Base-by-base conservation (phyloP, 257 asterid genomes). In the Apocynum venetum region DNA sequence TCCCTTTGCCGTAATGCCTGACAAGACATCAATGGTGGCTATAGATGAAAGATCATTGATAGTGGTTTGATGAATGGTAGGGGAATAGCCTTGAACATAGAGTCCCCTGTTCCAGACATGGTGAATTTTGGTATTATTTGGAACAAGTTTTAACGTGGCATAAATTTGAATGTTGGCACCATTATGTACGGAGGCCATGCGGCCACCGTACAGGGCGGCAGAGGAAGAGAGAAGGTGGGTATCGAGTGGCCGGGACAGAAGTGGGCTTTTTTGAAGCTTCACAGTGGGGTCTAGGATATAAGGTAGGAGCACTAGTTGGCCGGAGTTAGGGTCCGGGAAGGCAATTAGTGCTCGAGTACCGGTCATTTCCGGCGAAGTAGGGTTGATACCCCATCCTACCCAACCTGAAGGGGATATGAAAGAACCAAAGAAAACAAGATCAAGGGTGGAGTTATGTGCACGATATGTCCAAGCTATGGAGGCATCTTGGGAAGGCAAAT, bases 331-430 rank as follows among this genome's bases (percentile, higher is more conserved):
- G 69, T 95, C 99, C 0, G 96, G 97, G 73, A 91, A 95, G 8
- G 97, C 94, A 44, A 93, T 86, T 2, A 95, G 56, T 6, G 98
- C 92, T 0, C 98, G 89, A 0, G 98, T 80, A 0, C 98, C 98
- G 0, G 97, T 89, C 99, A 95, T 95, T 72, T 91, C 97, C 2
- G 97, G 88, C 0, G 99, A 84, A 10, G 82, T 90, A 0, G 97
- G 98, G 84, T 95, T 93, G 51, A 91, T 87, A 1, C 99, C 99
- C 87, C 89, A 90, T 35, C 98, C 99, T 65, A 95, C 98, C 99
- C 99, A 95, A 4, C 99, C 99, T 9, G 98, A 93, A 13, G 98
- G 98, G 4, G 99, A 95, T 10, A 91, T 95, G 84, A 95, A 95
- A 74, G 80, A 80, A 1, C 99, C 99, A 25, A 88, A 93, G 80